These are phyloP conservation scores for Metschnikowia matae DNA, from an alignment of 805 yeast species.

Conservation along the genomic window DNA sequence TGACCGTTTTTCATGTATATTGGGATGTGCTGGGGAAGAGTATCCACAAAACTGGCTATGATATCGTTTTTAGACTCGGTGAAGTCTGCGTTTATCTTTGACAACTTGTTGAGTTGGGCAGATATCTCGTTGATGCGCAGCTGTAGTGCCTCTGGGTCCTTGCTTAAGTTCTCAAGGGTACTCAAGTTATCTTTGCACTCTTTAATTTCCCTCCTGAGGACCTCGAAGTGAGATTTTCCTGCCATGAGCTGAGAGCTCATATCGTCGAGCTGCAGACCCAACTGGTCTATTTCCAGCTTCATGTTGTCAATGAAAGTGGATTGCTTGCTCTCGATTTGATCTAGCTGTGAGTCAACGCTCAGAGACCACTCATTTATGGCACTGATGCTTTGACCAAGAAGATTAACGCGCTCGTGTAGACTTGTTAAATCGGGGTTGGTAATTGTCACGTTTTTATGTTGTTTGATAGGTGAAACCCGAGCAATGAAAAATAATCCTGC, in stretches of 20 bases:
- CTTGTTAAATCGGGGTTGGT: conserved; percentile 1
- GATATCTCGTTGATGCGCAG: conserved; percentile 17
- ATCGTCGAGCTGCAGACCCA: conserved; percentile 13
- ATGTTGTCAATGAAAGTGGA: conserved; percentile 13
- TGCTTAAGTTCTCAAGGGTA: conserved; percentile 7
- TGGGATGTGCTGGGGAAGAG: conserved; percentile 31
- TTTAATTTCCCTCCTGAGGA: conserved; percentile 13
- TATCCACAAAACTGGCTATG: conserved; percentile 17
- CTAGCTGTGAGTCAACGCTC: conserved; percentile 19
- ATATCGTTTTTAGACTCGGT: conserved; percentile 17
- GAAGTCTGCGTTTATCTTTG: conserved; percentile 12
- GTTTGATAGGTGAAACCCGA: not conserved
- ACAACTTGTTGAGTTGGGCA: conserved; percentile 15
- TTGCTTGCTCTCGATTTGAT: conserved; percentile 16
- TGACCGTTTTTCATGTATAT: conserved; percentile 29
- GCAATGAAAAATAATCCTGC: conserved; percentile 2
- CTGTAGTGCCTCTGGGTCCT: conserved; percentile 14
- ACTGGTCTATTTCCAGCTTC: conserved; percentile 16
- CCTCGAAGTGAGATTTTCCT: conserved; percentile 6
- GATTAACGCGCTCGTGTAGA: conserved; percentile 9
- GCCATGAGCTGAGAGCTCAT: conserved; percentile 3
- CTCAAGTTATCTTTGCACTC: conserved; percentile 12
- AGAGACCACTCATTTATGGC: conserved; percentile 15
- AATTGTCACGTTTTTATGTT: not conserved
- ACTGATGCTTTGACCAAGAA: conserved; percentile 11